A percentile compares a stretch with the other conserved stretches of the same genome.
phyloP scores from a whole-genome alignment of 2,329 filamentous ascomycete genomes.

The Nemania bipapillata region DNA sequence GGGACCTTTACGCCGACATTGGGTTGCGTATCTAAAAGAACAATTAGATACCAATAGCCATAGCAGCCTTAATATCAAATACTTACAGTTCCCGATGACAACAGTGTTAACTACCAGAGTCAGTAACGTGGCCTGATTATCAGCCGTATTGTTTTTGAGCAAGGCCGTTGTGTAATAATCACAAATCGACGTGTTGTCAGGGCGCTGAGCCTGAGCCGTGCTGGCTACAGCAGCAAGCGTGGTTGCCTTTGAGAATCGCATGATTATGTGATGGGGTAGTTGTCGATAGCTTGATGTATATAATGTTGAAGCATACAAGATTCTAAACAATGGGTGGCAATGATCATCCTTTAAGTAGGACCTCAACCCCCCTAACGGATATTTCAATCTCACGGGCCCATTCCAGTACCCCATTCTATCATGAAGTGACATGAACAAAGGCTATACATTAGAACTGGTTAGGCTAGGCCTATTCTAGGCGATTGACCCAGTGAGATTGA shows the following conservation, averaged over 20 bases:
- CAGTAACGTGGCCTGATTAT: conserved; percentile 66
- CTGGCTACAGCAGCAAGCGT: conserved; percentile 46
- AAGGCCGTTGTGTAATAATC: conserved; percentile 72
- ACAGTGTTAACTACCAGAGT: conserved; percentile 70
- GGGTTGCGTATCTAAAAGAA: conserved; percentile 59
- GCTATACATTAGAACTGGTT: not conserved
- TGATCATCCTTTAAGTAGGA: conserved; percentile 5
- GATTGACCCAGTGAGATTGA: not conserved
- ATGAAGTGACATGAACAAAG: conserved; percentile 7
- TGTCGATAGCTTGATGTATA: not conserved
- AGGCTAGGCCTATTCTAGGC: not conserved
- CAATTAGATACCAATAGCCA: conserved; percentile 13
- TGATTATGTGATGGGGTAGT: conserved; percentile 35
- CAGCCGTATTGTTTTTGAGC: conserved; percentile 67
- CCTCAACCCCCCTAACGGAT: not conserved
- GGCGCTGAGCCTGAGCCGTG: conserved; percentile 58
- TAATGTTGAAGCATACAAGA: not conserved
- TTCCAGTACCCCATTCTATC: not conserved
- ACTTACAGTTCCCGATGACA: conserved; percentile 69
- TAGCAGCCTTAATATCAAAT: not conserved
- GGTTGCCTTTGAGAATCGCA: conserved; percentile 45
- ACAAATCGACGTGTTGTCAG: conserved; percentile 64
- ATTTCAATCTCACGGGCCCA: not conserved
- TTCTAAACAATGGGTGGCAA: not conserved
- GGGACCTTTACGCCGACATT: conserved; percentile 64